phyloP scores from a whole-genome alignment of 257 asterid species.

The Dorcoceras hygrometricum region DNA sequence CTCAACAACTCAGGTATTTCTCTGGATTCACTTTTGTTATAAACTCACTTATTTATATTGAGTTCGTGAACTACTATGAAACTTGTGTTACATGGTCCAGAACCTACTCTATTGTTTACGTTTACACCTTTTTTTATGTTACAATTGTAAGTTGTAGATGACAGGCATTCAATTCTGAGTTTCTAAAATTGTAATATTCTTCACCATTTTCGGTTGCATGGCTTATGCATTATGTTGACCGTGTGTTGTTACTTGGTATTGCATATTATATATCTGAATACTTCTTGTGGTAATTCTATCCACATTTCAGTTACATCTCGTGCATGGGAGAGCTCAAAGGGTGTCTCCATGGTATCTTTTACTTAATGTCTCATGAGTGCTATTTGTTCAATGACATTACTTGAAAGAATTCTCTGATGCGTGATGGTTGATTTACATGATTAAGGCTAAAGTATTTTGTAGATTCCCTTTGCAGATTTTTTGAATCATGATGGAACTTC shows the following conservation, averaged over 20 bases:
- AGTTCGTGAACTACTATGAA: not conserved
- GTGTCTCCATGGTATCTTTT: slow-evolving; percentile 54
- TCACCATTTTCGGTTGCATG: not conserved
- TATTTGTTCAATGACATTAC: not conserved
- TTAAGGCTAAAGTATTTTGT: slow-evolving; percentile 17
- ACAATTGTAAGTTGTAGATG: not conserved
- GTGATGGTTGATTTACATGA: not conserved
- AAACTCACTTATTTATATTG: too few relatives aligned
- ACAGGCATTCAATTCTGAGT: not conserved
- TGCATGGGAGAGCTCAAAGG: slow-evolving; percentile 84
- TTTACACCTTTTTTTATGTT: not conserved
- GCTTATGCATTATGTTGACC: not conserved
- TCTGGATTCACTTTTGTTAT: not conserved
- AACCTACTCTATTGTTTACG: not conserved
- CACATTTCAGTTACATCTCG: slow-evolving; percentile 64
- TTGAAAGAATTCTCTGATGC: not conserved
- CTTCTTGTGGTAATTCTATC: not conserved
- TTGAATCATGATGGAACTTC: slow-evolving; percentile 66
- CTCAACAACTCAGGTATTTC: not conserved
- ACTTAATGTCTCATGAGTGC: not conserved
- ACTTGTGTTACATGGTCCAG: not conserved
- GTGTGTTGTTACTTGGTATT: not conserved
- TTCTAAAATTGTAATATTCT: not conserved
- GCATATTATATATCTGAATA: not conserved
- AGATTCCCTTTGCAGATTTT: slow-evolving; percentile 92